Conservation (phyloP, 805 yeast species). For the Myxozyma sirexii region DNA sequence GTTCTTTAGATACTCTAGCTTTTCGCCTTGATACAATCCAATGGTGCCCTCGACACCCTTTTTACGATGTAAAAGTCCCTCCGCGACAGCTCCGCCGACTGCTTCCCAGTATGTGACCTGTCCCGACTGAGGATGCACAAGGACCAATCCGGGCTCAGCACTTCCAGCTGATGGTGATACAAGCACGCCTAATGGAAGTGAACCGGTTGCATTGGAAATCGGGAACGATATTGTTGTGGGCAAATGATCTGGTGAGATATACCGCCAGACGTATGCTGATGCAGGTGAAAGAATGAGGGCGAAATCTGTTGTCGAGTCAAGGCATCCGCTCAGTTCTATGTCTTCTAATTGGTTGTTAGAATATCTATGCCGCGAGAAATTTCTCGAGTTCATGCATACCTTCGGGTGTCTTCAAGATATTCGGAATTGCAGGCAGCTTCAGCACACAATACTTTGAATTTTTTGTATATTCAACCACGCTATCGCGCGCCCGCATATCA, state of each 20-base stretch:
- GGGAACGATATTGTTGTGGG: slow-evolving; percentile 63
- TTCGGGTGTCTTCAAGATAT: slow-evolving; percentile 39
- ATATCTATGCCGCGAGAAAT: background rate
- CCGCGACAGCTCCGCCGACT: slow-evolving; percentile 68
- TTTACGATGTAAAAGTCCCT: slow-evolving; percentile 55
- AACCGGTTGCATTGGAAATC: slow-evolving; percentile 12
- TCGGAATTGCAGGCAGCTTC: slow-evolving; percentile 60
- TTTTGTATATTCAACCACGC: slow-evolving; percentile 56
- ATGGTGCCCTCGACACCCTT: slow-evolving; percentile 40
- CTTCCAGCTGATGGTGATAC: slow-evolving; percentile 59
- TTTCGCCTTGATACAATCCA: slow-evolving; percentile 50
- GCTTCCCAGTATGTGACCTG: slow-evolving; percentile 70
- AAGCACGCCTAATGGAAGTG: slow-evolving; percentile 52
- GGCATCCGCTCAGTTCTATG: slow-evolving; percentile 46
- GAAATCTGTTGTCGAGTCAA: slow-evolving; percentile 53
- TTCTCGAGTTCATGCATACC: background rate
- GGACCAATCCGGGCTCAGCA: slow-evolving; percentile 68
- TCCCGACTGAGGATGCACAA: slow-evolving; percentile 63
- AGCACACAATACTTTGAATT: slow-evolving; percentile 61
- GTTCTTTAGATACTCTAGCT: slow-evolving; percentile 57
- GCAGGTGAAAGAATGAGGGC: slow-evolving; percentile 55
- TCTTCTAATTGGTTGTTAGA: background rate
- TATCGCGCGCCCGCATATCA: slow-evolving; percentile 22
- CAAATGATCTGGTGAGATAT: slow-evolving; percentile 59
- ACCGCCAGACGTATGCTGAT: slow-evolving; percentile 68